phyloP scores from a whole-genome alignment of 2,329 filamentous ascomycete species.

The Xylaria multiplex region DNA sequence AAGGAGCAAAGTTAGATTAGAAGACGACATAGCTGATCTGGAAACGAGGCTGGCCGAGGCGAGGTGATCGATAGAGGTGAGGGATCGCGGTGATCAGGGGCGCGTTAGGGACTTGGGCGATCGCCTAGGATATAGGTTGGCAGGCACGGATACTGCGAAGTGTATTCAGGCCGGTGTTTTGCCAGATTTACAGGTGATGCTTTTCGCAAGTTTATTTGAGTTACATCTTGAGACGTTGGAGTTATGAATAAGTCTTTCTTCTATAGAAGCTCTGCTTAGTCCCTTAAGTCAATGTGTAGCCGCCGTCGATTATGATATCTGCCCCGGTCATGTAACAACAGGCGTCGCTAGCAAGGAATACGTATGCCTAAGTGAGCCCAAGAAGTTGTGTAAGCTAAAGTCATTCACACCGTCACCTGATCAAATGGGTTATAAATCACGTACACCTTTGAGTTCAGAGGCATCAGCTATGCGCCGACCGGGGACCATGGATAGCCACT shows the following conservation, averaged over 20 bases:
- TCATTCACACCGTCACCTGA: not conserved
- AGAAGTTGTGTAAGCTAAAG: conserved; percentile 13
- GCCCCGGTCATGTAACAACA: conserved; percentile 55
- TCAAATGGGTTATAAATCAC: not conserved
- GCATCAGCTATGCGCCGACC: conserved; percentile 47
- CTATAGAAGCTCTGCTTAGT: not conserved
- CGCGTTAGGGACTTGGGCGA: too few relatives aligned
- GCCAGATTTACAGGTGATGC: too few relatives aligned
- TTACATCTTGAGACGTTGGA: too few relatives aligned
- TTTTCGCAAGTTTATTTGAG: too few relatives aligned
- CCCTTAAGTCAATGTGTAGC: conserved; percentile 46
- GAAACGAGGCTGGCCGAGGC: not conserved
- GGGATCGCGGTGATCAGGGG: too few relatives aligned
- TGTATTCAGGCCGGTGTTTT: too few relatives aligned
- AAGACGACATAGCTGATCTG: not conserved
- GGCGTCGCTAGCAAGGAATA: conserved; percentile 53
- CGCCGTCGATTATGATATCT: conserved; percentile 46
- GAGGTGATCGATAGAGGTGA: not conserved
- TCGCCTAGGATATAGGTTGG: too few relatives aligned
- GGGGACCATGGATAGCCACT: conserved; percentile 49
- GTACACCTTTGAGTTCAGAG: conserved; percentile 49
- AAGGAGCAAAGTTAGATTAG: too few relatives aligned
- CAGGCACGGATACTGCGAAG: too few relatives aligned
- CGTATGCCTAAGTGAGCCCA: conserved; percentile 43
- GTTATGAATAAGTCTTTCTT: too few relatives aligned